Percentiles rank a stretch among this genome's conserved stretches.
Conservation (phyloP, 257 asterid species). For the Salvia splendens region DNA sequence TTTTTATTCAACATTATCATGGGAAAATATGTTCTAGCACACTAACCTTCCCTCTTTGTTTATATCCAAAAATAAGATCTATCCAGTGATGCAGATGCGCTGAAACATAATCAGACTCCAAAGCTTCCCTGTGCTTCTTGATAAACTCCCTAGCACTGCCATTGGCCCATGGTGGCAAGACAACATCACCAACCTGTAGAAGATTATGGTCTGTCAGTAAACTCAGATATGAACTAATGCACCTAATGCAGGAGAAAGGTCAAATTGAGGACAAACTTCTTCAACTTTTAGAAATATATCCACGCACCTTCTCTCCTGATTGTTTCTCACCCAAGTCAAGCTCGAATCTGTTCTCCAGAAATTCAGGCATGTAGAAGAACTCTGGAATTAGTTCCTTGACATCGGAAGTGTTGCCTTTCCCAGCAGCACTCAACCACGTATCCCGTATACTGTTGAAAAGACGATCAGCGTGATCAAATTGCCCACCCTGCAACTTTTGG, state of each 20-base stretch:
- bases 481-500: constrained; percentile 98
- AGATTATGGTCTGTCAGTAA: constrained; percentile 35
- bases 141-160: constrained; percentile 93
- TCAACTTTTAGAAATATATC: constrained; percentile 13
- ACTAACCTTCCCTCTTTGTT: constrained; percentile 97
- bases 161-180: constrained; percentile 95
- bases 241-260: neutral
- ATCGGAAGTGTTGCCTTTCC: constrained; percentile 96
- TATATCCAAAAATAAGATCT: constrained; percentile 94
- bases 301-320: constrained; percentile 95
- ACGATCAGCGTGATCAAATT: constrained; percentile 99
- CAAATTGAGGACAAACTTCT: neutral
- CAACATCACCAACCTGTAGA: constrained; percentile 85
- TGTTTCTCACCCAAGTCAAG: constrained; percentile 99
- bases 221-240: constrained; percentile 5
- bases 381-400: constrained; percentile 99
- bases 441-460: constrained; percentile 89
- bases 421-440: constrained; percentile 99
- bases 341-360: constrained; percentile 78
- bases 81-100: constrained; percentile 99
- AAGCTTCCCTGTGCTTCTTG: constrained; percentile 93
- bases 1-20: constrained; percentile 11
- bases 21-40: constrained; percentile 12
- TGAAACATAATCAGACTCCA: constrained; percentile 96
- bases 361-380: constrained; percentile 95